Evolutionary conservation across 768 basidiomycete genomes (phyloP).

Genomic region (Cystoderma amianthinum): DNA sequence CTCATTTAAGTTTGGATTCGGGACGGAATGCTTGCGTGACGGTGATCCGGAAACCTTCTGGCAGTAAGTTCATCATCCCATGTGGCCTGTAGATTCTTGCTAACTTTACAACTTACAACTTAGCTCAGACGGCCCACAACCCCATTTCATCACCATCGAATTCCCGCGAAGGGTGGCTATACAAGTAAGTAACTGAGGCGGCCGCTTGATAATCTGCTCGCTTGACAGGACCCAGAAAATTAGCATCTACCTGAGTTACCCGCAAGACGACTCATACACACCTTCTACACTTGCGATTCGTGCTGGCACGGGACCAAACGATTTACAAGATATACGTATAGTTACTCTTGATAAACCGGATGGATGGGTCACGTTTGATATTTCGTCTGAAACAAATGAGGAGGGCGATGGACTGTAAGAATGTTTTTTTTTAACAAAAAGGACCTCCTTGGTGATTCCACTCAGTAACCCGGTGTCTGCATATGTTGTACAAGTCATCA

Average conservation of each 20-base stretch:
- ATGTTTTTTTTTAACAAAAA: background rate
- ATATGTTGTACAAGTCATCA: slow-evolving; percentile 85
- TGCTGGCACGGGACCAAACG: slow-evolving; percentile 86
- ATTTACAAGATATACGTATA: slow-evolving; percentile 86
- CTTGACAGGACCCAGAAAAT: too few relatives aligned
- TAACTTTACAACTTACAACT: too few relatives aligned
- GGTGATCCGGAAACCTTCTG: slow-evolving; percentile 91
- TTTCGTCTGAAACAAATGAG: slow-evolving; percentile 72
- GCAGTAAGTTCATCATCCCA: slow-evolving; percentile 68
- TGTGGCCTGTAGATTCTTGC: too few relatives aligned
- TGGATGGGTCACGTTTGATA: slow-evolving; percentile 89
- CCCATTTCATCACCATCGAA: slow-evolving; percentile 91
- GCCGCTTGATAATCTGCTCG: too few relatives aligned
- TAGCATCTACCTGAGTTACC: slow-evolving; percentile 74
- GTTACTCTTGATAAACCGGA: slow-evolving; percentile 87
- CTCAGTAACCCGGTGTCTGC: slow-evolving; percentile 80
- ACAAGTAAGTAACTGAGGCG: slow-evolving; percentile 52
- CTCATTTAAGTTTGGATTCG: slow-evolving; percentile 94
- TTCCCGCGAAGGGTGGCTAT: slow-evolving; percentile 88
- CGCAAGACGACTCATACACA: slow-evolving; percentile 93
- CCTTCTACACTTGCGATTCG: slow-evolving; percentile 86
- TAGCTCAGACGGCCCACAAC: slow-evolving; percentile 93
- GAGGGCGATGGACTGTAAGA: slow-evolving; percentile 77
- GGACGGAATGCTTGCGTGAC: slow-evolving; percentile 86
- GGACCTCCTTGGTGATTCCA: slow-evolving; percentile 1